Conservation (phyloP, 805 yeast genomes). For the Saccharomycopsis javanensis region DNA sequence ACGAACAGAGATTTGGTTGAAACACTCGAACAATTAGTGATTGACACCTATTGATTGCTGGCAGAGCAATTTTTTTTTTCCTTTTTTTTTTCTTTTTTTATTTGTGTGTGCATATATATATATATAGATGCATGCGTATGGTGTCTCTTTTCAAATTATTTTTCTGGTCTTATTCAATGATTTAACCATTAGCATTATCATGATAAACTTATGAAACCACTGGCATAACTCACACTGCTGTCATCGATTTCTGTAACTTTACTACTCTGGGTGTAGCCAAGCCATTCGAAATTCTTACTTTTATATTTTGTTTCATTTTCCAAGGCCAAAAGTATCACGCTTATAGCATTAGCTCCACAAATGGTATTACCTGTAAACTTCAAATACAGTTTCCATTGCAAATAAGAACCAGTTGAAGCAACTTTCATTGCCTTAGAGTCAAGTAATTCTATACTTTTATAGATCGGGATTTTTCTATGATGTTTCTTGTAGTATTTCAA, state of each 20-base stretch:
- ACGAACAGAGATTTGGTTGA: not conserved
- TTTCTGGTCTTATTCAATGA: not conserved
- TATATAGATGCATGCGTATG: not conserved
- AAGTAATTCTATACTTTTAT: slow-evolving; percentile 61
- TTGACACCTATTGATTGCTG: not conserved
- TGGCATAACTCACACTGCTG: slow-evolving; percentile 86
- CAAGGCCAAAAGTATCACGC: slow-evolving; percentile 46
- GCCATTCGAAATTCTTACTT: slow-evolving; percentile 45
- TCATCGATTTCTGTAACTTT: slow-evolving; percentile 39
- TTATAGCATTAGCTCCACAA: slow-evolving; percentile 84
- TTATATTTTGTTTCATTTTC: slow-evolving; percentile 27
- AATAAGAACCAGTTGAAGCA: slow-evolving; percentile 44
- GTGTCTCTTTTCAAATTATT: not conserved
- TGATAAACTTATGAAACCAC: slow-evolving; percentile 38
- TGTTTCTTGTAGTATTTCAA: slow-evolving; percentile 9
- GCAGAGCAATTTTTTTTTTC: not conserved
- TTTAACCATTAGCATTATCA: not conserved
- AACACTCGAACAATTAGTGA: not conserved
- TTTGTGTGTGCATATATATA: not conserved
- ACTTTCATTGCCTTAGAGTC: slow-evolving; percentile 66
- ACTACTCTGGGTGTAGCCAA: slow-evolving; percentile 73
- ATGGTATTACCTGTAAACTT: slow-evolving; percentile 72
- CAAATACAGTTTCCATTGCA: slow-evolving; percentile 59
- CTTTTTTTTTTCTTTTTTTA: not conserved
- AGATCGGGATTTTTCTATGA: slow-evolving; percentile 37